Conservation (phyloP, 768 basidiomycete species). For the Termitomyces sp. region DNA sequence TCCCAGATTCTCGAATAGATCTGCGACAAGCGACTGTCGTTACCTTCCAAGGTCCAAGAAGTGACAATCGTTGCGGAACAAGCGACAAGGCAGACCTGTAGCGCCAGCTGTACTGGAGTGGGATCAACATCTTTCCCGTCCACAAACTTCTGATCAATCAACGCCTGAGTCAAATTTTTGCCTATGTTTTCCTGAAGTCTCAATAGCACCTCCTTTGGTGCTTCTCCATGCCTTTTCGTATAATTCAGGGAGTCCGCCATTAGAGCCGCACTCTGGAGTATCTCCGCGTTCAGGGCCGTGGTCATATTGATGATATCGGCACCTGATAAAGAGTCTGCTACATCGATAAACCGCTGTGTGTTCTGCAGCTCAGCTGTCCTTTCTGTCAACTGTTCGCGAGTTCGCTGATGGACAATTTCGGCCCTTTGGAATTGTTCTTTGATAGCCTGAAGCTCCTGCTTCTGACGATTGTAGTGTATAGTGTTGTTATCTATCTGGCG, state of each 20-base stretch:
- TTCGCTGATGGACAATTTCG: not conserved
- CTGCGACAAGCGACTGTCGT: not conserved
- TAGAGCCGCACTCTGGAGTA: slow-evolving; percentile 42
- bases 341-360: slow-evolving; percentile 14
- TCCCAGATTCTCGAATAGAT: slow-evolving; percentile 12
- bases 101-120: slow-evolving; percentile 17
- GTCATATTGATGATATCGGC: slow-evolving; percentile 25
- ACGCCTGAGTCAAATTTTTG: slow-evolving; percentile 7
- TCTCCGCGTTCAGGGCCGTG: slow-evolving; percentile 44
- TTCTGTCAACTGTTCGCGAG: slow-evolving; percentile 4
- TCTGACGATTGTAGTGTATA: not conserved
- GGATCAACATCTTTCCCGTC: slow-evolving; percentile 7
- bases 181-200: slow-evolving; percentile 6
- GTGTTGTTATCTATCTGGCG: not conserved
- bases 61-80: slow-evolving; percentile 8
- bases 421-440: not conserved
- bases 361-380: slow-evolving; percentile 17
- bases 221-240: not conserved
- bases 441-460: not conserved
- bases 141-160: not conserved
- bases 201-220: not conserved
- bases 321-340: slow-evolving; percentile 17
- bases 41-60: slow-evolving; percentile 15
- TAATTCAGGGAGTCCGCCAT: slow-evolving; percentile 34
- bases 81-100: slow-evolving; percentile 17